phyloP scores from a whole-genome alignment of 129 eudicot genomes.

The Lonicera japonica region DNA sequence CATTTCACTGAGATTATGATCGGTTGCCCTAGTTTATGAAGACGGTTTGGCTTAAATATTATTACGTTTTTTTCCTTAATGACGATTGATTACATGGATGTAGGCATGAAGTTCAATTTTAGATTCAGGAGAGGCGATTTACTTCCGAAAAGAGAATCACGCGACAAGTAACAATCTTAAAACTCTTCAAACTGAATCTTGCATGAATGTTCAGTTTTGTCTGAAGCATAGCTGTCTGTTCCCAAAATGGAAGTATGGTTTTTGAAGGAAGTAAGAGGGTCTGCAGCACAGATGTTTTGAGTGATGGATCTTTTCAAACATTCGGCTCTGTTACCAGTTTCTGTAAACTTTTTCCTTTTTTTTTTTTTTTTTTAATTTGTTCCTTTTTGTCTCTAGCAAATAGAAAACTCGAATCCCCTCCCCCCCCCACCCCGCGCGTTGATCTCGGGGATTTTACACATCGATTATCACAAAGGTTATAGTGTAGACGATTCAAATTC shows the following conservation, averaged over 20 bases:
- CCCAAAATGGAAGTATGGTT: too few species aligned
- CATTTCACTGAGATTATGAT: too few species aligned
- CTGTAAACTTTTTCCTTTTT: too few species aligned
- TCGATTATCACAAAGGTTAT: too few species aligned
- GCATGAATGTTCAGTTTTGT: not conserved
- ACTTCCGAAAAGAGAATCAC: slow-evolving; percentile 74
- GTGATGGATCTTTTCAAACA: too few species aligned
- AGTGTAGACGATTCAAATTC: too few species aligned
- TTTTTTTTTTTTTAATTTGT: too few species aligned
- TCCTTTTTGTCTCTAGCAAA: not conserved
- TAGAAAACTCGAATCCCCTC: not conserved
- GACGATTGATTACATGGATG: slow-evolving; percentile 14
- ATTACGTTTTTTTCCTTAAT: not conserved
- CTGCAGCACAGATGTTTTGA: not conserved
- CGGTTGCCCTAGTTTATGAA: too few species aligned
- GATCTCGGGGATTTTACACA: not conserved
- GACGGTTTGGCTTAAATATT: too few species aligned
- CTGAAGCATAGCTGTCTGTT: not conserved
- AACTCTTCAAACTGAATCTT: not conserved
- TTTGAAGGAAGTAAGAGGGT: not conserved
- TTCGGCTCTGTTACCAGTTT: not conserved
- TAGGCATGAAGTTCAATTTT: slow-evolving; percentile 53
- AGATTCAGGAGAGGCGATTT: slow-evolving; percentile 73
- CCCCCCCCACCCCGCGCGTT: not conserved
- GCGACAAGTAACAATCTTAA: slow-evolving; percentile 45